Evolutionary conservation across 768 basidiomycete genomes (phyloP), one percentile per base, ranked within the genome.

Genomic region (Calocera viscosa): DNA sequence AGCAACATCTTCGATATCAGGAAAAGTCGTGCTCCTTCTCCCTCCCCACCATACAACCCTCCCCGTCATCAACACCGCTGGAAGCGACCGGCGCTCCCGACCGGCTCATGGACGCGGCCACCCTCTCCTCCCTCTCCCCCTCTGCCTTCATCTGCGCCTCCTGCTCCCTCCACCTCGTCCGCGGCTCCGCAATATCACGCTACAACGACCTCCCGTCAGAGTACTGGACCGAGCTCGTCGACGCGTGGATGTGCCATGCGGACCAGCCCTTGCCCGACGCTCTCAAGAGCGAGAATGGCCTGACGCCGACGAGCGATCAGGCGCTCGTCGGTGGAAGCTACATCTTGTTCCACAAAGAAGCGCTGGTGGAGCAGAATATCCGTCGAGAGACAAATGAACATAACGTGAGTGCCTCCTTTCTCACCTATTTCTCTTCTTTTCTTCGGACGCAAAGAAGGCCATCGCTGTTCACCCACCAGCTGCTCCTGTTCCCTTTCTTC

Each of bases 201-300:
- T 98, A 90, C 75, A 84, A 86, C 40, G 94, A 96, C 73, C 79
- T 98, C 14, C 95, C 95, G 1, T 94, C 91, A 2, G 94, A 97
- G 73, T 89, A 98, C 72, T 98, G 95, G 95, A 88, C 92, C 69
- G 95, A 98, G 75, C 85, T 98, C 17, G 85, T 98, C 22, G 95
- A 97, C 69, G 89, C 94, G 7, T 98, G 95, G 95, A 93, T 98
- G 89, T 98, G 95, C 72, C 95, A 97, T 75, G 76, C 86, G 10
- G 93, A 96, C 72, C 93, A 95, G 78, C 86, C 83, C 47, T 78
- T 97, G 63, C 83, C 86, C 16, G 82, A 91, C 1, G 76, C 83
- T 64, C 80, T 83, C 68, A 82, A 82, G 69, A 79, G 77, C 75
- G 79, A 78, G 72, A 76, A 81, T 68, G 89, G 89, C 19, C 89